Evolutionary conservation across 2,329 filamentous ascomycete genomes (phyloP).

Genomic region (Aspergillus brunneoviolaceus): DNA sequence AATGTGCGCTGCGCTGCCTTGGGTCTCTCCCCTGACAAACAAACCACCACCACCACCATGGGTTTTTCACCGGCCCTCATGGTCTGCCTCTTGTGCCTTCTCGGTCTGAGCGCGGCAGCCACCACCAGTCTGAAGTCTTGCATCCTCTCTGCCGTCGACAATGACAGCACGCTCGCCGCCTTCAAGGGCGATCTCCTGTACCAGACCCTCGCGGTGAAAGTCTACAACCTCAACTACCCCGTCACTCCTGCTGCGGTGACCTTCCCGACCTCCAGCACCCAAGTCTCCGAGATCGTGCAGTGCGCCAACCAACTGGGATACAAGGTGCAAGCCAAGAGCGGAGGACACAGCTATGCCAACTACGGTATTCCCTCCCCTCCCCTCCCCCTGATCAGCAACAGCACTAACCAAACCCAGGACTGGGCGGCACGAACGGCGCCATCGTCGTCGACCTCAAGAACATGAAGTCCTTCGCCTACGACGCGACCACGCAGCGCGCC

Average conservation of each 20-base stretch:
- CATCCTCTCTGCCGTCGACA: conserved; percentile 3
- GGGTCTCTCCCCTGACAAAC: background rate
- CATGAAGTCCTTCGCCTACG: conserved; percentile 34
- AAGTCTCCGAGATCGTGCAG: conserved; percentile 48
- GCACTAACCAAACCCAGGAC: conserved; percentile 16
- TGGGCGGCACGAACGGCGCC: conserved; percentile 32
- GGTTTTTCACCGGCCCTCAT: background rate
- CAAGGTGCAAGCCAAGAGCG: conserved; percentile 53
- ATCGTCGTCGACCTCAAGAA: conserved; percentile 33
- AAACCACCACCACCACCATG: background rate
- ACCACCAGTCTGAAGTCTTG: background rate
- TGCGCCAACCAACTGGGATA: conserved; percentile 46
- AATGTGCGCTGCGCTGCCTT: background rate
- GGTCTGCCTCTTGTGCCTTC: background rate
- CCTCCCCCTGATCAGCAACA: background rate
- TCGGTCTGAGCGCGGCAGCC: background rate
- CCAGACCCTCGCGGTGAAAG: conserved; percentile 11
- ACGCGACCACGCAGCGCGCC: conserved; percentile 30
- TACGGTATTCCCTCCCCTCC: conserved; percentile 35
- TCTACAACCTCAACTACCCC: conserved; percentile 29
- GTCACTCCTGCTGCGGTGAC: conserved; percentile 34
- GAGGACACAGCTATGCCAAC: conserved; percentile 57
- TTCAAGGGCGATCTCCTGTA: conserved; percentile 22
- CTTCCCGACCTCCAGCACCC: conserved; percentile 34
- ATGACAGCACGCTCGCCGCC: conserved; percentile 7